Evolutionary conservation across 306 rosid species (phyloP).

Genomic region (Trifolium subterraneum): DNA sequence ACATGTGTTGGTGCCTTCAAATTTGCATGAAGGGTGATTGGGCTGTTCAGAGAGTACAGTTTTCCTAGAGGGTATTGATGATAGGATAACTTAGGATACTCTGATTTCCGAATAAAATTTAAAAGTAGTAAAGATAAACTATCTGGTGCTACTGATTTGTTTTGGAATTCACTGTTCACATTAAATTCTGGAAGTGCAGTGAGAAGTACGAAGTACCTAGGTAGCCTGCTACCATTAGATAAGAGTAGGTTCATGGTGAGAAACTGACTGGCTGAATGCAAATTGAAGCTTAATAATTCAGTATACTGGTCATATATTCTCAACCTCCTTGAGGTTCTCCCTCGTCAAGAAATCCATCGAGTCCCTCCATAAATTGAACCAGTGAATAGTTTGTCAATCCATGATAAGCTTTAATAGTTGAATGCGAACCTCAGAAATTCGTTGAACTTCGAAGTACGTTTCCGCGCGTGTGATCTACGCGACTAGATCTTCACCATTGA

Average conservation of each 20-base stretch:
- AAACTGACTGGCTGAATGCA: conserved; percentile 6
- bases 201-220: conserved; percentile 7
- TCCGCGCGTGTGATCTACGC: no score
- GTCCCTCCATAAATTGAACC: no score
- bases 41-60: conserved; percentile 21
- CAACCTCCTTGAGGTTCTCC: neutral
- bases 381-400: no score
- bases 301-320: conserved; percentile 8
- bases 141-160: conserved; percentile 9
- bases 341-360: no score
- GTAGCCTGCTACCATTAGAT: conserved; percentile 19
- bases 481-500: no score
- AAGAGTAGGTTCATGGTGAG: conserved; percentile 12
- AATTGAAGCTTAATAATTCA: conserved; percentile 33
- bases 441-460: no score
- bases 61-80: conserved; percentile 23
- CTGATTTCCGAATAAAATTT: conserved; percentile 10
- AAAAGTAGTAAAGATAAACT: neutral
- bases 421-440: no score
- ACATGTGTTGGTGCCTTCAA: conserved; percentile 26
- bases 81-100: conserved; percentile 17
- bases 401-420: no score
- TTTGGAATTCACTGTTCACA: conserved; percentile 25
- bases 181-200: neutral
- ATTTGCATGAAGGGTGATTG: conserved; percentile 28